phyloP scores from a whole-genome alignment of 2,329 filamentous ascomycete genomes.

The Fusarium torreyae region DNA sequence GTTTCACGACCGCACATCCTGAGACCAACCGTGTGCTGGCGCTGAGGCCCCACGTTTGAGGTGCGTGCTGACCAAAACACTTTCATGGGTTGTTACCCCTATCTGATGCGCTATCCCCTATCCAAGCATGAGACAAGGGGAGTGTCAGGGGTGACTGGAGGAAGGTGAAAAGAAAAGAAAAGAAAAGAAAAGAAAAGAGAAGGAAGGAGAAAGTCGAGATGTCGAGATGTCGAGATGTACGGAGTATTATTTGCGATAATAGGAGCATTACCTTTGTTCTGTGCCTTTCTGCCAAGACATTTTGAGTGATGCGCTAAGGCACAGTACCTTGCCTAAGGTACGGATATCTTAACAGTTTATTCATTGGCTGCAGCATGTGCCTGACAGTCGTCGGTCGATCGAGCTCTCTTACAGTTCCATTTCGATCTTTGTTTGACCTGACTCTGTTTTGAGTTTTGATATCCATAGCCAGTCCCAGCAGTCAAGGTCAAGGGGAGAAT shows the following conservation, averaged over 20 bases:
- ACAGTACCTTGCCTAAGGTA: slow-evolving; percentile 17
- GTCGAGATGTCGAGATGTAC: too few species aligned
- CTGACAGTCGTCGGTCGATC: slow-evolving; percentile 33
- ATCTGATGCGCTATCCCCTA: slow-evolving; percentile 46
- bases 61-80: slow-evolving; percentile 34
- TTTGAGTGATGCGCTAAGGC: slow-evolving; percentile 18
- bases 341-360: not conserved
- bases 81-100: slow-evolving; percentile 42
- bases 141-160: slow-evolving; percentile 42
- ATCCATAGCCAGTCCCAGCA: slow-evolving; percentile 28
- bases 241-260: too few species aligned
- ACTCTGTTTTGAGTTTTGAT: slow-evolving; percentile 43
- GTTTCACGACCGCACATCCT: slow-evolving; percentile 37
- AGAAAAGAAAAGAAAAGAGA: slow-evolving; percentile 20
- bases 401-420: slow-evolving; percentile 32
- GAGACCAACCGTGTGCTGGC: slow-evolving; percentile 29
- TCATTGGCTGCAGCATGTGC: slow-evolving; percentile 38
- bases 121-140: slow-evolving; percentile 38
- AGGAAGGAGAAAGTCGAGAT: not conserved
- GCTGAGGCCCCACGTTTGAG: slow-evolving; percentile 33
- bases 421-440: slow-evolving; percentile 31
- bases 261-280: slow-evolving; percentile 19
- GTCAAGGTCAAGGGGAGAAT: slow-evolving; percentile 33
- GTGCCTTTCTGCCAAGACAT: slow-evolving; percentile 17
- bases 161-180: slow-evolving; percentile 13